Percentiles rank a stretch among this genome's conserved stretches.
Conservation (phyloP, 2,329 filamentous ascomycete genomes). For the Beauveria caledonica region DNA sequence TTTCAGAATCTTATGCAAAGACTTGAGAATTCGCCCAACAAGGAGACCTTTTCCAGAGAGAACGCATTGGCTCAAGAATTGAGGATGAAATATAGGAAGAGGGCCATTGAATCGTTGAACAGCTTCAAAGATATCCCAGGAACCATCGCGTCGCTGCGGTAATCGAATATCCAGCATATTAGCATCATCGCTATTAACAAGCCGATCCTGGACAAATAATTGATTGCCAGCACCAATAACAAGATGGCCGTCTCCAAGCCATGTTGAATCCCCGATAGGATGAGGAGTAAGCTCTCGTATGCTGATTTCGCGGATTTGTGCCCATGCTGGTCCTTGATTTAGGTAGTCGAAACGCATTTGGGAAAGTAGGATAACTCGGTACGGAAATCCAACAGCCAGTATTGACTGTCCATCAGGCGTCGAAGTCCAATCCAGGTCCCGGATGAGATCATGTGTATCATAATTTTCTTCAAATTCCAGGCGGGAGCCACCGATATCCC, state of each 20-base stretch:
- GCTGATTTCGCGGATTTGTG: conserved; percentile 71
- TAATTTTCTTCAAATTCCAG: conserved; percentile 76
- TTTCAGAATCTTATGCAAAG: conserved; percentile 68
- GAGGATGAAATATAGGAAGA: conserved; percentile 84
- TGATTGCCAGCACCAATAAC: conserved; percentile 88
- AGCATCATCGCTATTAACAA: conserved; percentile 56
- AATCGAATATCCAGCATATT: conserved; percentile 46
- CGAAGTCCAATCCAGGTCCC: conserved; percentile 88
- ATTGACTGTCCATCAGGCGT: conserved; percentile 85
- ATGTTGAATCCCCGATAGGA: conserved; percentile 86
- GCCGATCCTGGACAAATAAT: conserved; percentile 73
- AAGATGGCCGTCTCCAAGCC: conserved; percentile 77
- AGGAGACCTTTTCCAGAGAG: conserved; percentile 65
- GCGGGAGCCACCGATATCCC: conserved; percentile 76
- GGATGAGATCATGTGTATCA: conserved; percentile 63
- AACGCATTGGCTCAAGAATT: conserved; percentile 81
- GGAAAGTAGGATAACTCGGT: conserved; percentile 70
- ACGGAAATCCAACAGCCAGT: conserved; percentile 85
- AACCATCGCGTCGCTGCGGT: conserved; percentile 39
- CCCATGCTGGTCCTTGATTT: conserved; percentile 83
- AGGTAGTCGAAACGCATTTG: conserved; percentile 91
- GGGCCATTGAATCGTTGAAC: conserved; percentile 80
- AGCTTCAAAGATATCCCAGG: conserved; percentile 68
- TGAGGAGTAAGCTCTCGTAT: conserved; percentile 78
- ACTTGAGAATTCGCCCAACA: conserved; percentile 65